Evolutionary conservation across 805 yeast species (phyloP), one percentile per base, ranked within the genome.

Genomic region (Candida hispaniensis): DNA sequence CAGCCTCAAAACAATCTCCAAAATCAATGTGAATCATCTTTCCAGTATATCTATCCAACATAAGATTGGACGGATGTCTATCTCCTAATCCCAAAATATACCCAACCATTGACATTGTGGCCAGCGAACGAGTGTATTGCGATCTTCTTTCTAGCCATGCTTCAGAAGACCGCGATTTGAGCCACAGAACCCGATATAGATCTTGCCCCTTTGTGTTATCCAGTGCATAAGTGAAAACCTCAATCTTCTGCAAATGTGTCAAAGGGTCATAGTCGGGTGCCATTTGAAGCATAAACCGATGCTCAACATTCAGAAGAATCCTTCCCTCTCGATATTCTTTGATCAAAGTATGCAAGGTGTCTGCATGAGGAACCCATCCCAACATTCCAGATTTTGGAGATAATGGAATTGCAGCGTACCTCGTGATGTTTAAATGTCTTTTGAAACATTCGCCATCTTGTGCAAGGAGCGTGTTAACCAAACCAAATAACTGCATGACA

Each of bases 1-100:
- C 98, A 2, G 97, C 95, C 55, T 91, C 99, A 51, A 91, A 91
- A 69, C 99, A 91, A 55, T 91, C 99, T 46, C 98, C 99, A 59
- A 88, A 91, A 66, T 91, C 99, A 58, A 91, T 88, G 54, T 91
- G 99, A 22, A 91, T 71, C 34, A 91, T 95, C 51, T 88, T 85
- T 42, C 99, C 99, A 0, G 97, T 83, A 32, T 78, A 71, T 44
- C 95, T 65, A 55, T 88, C 94, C 59, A 91, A 70, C 96, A 91
- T 82, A 59, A 91, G 67, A 52, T 91, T 91, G 18, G 96, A 82
- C 16, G 98, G 98, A 58, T 91, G 99, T 43, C 99, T 73, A 55
- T 91, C 99, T 42, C 99, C 99, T 13, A 91, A 66, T 9, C 99
- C 99, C 14, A 91, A 64, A 36, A 91, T 88, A 55, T 91, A 91